A percentile compares a stretch with the other conserved stretches of the same genome.
Conservation (phyloP, 495 filamentous ascomycete species). For the Physcia stellaris region DNA sequence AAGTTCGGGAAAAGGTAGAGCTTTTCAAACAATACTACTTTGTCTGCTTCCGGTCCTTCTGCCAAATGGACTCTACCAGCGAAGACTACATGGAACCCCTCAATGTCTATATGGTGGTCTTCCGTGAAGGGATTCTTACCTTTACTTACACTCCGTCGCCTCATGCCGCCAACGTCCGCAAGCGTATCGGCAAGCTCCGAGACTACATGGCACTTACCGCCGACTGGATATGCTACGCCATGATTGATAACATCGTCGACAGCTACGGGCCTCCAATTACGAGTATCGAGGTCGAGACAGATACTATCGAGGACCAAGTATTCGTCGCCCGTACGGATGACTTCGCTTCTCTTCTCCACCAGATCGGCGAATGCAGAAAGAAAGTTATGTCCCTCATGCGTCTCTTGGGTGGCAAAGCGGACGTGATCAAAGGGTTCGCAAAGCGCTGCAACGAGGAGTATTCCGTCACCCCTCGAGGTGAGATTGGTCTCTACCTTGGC, state of each 20-base stretch:
- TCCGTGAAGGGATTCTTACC: conserved; percentile 86
- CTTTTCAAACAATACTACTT: conserved; percentile 96
- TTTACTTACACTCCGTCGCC: conserved; percentile 79
- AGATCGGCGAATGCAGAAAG: conserved; percentile 81
- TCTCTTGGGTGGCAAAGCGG: conserved; percentile 86
- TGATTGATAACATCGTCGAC: conserved; percentile 98
- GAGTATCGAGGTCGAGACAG: conserved; percentile 74
- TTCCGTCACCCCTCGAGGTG: conserved; percentile 81
- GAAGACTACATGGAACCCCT: conserved; percentile 78
- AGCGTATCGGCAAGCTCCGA: conserved; percentile 80
- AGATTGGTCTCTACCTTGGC: conserved; percentile 89
- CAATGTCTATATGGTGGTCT: conserved; percentile 93
- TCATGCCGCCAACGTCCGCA: conserved; percentile 77
- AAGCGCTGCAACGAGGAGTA: conserved; percentile 97
- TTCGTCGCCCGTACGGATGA: conserved; percentile 84
- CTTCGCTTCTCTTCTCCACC: conserved; percentile 69
- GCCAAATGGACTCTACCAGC: conserved; percentile 59
- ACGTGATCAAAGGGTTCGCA: conserved; percentile 92
- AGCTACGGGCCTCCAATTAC: conserved; percentile 81
- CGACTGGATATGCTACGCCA: conserved; percentile 97
- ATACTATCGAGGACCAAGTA: conserved; percentile 86
- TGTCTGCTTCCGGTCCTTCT: conserved; percentile 90
- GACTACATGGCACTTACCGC: conserved; percentile 86
- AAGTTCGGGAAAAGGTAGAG: conserved; percentile 95
- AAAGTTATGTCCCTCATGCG: conserved; percentile 90